phyloP scores from a whole-genome alignment of 768 basidiomycete species.

The Calocybe cyanea region DNA sequence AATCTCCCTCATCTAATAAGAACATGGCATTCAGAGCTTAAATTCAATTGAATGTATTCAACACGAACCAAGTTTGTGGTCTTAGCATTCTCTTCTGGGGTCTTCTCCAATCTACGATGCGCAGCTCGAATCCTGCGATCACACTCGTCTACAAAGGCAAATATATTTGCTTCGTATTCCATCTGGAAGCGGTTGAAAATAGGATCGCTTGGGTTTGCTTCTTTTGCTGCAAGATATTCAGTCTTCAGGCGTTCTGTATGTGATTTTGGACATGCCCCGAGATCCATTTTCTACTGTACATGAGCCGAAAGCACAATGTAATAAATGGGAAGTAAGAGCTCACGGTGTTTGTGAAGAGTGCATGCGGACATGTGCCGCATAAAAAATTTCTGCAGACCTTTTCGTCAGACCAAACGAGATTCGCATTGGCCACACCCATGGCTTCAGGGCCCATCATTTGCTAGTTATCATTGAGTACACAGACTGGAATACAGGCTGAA shows the following conservation, averaged over 20 bases:
- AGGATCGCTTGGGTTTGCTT: slow-evolving; percentile 74
- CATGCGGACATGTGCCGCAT: slow-evolving; percentile 98
- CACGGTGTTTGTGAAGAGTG: slow-evolving; percentile 97
- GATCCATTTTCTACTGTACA: slow-evolving; percentile 89
- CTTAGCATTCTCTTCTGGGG: slow-evolving; percentile 99
- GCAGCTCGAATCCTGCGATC: slow-evolving; percentile 93
- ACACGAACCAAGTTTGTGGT: slow-evolving; percentile 85
- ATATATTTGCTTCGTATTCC: slow-evolving; percentile 95
- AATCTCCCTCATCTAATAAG: slow-evolving; percentile 92
- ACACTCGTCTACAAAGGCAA: slow-evolving; percentile 96
- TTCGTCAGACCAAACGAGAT: slow-evolving; percentile 91
- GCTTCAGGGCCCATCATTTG: slow-evolving; percentile 99
- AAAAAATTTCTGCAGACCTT: slow-evolving; percentile 99
- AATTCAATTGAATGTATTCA: slow-evolving; percentile 2
- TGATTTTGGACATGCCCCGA: slow-evolving; percentile 95
- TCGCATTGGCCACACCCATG: slow-evolving; percentile 92
- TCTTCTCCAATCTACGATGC: slow-evolving; percentile 95
- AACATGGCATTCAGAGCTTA: slow-evolving; percentile 1
- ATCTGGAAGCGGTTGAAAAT: slow-evolving; percentile 84
- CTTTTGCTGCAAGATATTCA: slow-evolving; percentile 79
- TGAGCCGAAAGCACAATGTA: slow-evolving; percentile 3
- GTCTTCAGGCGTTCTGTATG: slow-evolving; percentile 93
- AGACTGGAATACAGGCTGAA: neutral
- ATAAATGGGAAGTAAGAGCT: slow-evolving; percentile 24
- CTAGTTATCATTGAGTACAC: slow-evolving; percentile 49